Conservation (phyloP, 2,329 filamentous ascomycete genomes). For the Pseudogymnoascus sp. region DNA sequence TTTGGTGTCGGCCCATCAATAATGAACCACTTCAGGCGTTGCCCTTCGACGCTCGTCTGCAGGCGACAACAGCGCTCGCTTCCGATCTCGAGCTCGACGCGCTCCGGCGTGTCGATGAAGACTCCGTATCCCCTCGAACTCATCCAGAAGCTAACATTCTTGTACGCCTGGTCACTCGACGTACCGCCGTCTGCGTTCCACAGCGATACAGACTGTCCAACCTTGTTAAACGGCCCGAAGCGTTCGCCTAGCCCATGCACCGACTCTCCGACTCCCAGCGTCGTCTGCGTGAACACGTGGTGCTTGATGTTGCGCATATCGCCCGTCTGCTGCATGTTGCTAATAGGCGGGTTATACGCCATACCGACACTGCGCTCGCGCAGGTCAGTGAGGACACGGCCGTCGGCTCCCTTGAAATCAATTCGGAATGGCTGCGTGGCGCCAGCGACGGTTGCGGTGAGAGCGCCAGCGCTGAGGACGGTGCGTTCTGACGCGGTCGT, state of each 20-base stretch:
- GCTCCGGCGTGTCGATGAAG: slow-evolving; percentile 64
- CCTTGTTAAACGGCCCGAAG: slow-evolving; percentile 69
- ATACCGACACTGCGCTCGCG: slow-evolving; percentile 48
- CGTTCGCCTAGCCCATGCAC: slow-evolving; percentile 69
- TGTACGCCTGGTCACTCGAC: slow-evolving; percentile 63
- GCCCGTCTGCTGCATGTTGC: slow-evolving; percentile 44
- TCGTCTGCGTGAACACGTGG: slow-evolving; percentile 51
- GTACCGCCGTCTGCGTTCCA: slow-evolving; percentile 60
- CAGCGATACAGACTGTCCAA: slow-evolving; percentile 61
- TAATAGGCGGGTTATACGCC: slow-evolving; percentile 47
- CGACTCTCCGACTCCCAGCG: slow-evolving; percentile 52
- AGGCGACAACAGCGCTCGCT: slow-evolving; percentile 65
- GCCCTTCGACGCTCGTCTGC: slow-evolving; percentile 60
- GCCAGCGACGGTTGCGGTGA: slow-evolving; percentile 45
- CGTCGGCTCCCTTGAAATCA: slow-evolving; percentile 44
- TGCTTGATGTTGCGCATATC: slow-evolving; percentile 47
- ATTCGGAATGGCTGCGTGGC: slow-evolving; percentile 47
- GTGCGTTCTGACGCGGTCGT: slow-evolving; percentile 37
- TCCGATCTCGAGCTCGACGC: slow-evolving; percentile 64
- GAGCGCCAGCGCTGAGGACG: slow-evolving; percentile 42
- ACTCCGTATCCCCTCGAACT: slow-evolving; percentile 68
- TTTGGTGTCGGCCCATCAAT: slow-evolving; percentile 66
- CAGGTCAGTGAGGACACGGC: slow-evolving; percentile 46
- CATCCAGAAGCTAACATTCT: slow-evolving; percentile 63
- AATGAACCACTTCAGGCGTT: slow-evolving; percentile 66